Evolutionary conservation across 2,329 filamentous ascomycete genomes (phyloP), one percentile per base, ranked within the genome.

Genomic region (Trichophyton schoenleinii): DNA sequence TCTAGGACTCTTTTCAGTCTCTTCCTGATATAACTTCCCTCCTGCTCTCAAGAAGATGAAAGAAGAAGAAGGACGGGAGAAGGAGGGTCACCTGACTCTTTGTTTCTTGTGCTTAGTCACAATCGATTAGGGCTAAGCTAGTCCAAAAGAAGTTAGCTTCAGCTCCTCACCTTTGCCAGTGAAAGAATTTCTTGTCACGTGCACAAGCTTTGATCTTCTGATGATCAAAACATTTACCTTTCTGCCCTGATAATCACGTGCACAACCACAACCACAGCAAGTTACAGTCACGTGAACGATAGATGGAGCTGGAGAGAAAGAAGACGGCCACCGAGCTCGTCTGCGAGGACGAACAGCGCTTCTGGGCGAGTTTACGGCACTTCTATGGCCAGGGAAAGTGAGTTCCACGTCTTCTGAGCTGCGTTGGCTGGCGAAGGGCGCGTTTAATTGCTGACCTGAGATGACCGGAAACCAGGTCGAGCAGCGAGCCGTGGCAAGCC

Each of bases 331-430:
- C n/a, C 15, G 59, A 60, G 13, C 20, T 53, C 31, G 46, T 60
- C 28, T 41, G 48, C 41, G 36, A 28, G 15, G 59, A 60, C 18
- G 11, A 55, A 25, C 9, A 41, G 31, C 59, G 59, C 18, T 60
- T 60, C 42, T 60, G 59, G 59, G 46, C 18, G 28, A 28, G 20
- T 31, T 34, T 60, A 31, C 31, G 49, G 48, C 28, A 60, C 8
- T 48, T 55, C 38, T 60, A 41, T 48, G 25, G 48, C n/a, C 15
- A 18, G 34, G 15, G 42, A 25, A 34, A 48, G 59, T 41, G 28
- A 22, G 59, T 60, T 15, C 2, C 13, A n/a, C 3, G n/a, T 34
- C 22, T n/a, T 44, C 2, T 15, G 11, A 3, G 5, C 13, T 7
- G n/a, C 28, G 28, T 28, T 28, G 28, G 28, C 28, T 7, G 28